phyloP scores from a whole-genome alignment of 2,329 filamentous ascomycete species.

The Phaeosphaeriaceae sp. region DNA sequence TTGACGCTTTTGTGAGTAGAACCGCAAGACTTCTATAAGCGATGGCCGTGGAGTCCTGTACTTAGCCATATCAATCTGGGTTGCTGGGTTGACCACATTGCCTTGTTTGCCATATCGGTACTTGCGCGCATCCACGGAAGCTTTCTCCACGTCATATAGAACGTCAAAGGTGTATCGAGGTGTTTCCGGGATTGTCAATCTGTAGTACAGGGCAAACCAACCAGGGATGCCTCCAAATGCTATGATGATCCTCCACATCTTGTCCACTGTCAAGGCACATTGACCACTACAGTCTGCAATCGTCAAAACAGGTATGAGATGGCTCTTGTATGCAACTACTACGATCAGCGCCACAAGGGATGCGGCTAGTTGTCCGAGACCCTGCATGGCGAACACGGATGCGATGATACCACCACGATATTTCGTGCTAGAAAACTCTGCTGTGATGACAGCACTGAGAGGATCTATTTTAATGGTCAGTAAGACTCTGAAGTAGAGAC shows the following conservation, averaged over 20 bases:
- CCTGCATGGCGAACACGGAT: slow-evolving; percentile 86
- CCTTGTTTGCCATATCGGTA: slow-evolving; percentile 69
- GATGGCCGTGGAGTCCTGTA: slow-evolving; percentile 41
- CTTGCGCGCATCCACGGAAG: slow-evolving; percentile 71
- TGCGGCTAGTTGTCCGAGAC: slow-evolving; percentile 77
- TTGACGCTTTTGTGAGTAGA: slow-evolving; percentile 75
- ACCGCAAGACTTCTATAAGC: slow-evolving; percentile 66
- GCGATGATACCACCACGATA: slow-evolving; percentile 90
- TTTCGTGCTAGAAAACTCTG: slow-evolving; percentile 85
- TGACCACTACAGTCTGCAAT: slow-evolving; percentile 64
- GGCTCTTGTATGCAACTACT: slow-evolving; percentile 72
- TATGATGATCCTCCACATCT: slow-evolving; percentile 85
- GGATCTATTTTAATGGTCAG: slow-evolving; percentile 57
- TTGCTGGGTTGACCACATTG: slow-evolving; percentile 69
- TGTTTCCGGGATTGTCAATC: slow-evolving; percentile 85
- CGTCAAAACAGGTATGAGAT: slow-evolving; percentile 60
- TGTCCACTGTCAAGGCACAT: slow-evolving; percentile 77
- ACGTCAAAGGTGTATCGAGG: slow-evolving; percentile 89
- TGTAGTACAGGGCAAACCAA: slow-evolving; percentile 83
- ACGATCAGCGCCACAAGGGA: slow-evolving; percentile 78
- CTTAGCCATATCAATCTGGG: slow-evolving; percentile 54
- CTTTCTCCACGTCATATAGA: slow-evolving; percentile 68
- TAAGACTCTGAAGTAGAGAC: background rate
- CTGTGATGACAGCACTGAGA: slow-evolving; percentile 81
- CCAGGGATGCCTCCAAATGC: slow-evolving; percentile 82